phyloP scores from a whole-genome alignment of 2,329 filamentous ascomycete species.

The Stagonosporopsis chrysanthemi region DNA sequence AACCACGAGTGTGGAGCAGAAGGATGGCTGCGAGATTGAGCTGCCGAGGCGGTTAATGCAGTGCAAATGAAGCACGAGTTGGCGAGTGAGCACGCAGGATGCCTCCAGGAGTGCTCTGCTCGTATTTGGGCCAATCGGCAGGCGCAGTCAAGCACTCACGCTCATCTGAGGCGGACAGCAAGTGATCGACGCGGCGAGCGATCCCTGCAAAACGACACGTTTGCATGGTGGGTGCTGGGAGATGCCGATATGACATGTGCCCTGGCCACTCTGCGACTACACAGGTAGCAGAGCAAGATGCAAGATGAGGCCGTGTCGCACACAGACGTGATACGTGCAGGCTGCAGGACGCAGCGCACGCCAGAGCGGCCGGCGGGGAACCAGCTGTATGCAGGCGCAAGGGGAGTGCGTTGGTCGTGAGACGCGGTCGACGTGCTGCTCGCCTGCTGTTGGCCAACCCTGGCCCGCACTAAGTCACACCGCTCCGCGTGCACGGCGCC shows the following conservation, averaged over 20 bases:
- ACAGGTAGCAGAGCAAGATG: conserved; percentile 5
- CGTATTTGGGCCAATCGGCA: neutral
- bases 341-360: conserved; percentile 3
- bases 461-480: conserved; percentile 12
- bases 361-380: conserved; percentile 4
- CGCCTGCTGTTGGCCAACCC: conserved; percentile 10
- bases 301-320: conserved; percentile 7
- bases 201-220: conserved; percentile 19
- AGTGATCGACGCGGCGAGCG: conserved; percentile 12
- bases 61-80: neutral
- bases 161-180: conserved; percentile 3
- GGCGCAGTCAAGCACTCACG: neutral
- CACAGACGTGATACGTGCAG: conserved; percentile 6
- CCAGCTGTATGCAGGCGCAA: conserved; percentile 14
- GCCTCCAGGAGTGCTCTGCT: neutral
- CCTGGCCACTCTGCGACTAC: neutral
- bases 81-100: conserved; percentile 12
- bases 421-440: conserved; percentile 4
- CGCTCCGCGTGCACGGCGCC: conserved; percentile 18
- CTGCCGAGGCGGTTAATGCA: conserved; percentile 3
- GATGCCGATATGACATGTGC: conserved; percentile 4
- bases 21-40: conserved; percentile 13
- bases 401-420: conserved; percentile 19
- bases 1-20: conserved; percentile 8
- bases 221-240: conserved; percentile 9